A percentile compares a stretch with the other conserved stretches of the same genome.
Conservation (phyloP, 768 basidiomycete genomes). For the Boletus edulis region DNA sequence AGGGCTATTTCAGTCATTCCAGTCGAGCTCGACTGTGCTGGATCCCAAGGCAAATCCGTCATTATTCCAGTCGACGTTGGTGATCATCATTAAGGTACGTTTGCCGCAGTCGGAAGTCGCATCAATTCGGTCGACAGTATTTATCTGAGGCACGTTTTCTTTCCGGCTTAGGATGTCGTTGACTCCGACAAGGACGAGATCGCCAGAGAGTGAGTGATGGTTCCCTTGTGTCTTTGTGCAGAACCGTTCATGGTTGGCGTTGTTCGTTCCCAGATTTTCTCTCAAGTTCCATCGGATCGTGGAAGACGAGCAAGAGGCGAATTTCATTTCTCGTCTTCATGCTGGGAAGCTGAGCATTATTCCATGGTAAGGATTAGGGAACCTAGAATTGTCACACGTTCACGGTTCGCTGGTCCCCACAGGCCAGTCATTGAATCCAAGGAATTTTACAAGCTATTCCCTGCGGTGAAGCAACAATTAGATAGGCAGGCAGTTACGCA, state of each 20-base stretch:
- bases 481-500: conserved; percentile 51
- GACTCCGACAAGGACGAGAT: conserved; percentile 62
- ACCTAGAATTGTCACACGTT: not conserved
- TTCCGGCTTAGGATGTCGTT: conserved; percentile 52
- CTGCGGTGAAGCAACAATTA: conserved; percentile 42
- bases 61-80: conserved; percentile 56
- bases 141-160: not conserved
- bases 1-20: conserved; percentile 61
- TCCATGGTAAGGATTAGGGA: conserved; percentile 42
- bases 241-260: not conserved
- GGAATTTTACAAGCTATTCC: conserved; percentile 59
- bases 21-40: conserved; percentile 54
- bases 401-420: not conserved
- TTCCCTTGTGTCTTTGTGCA: not conserved
- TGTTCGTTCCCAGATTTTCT: conserved; percentile 39
- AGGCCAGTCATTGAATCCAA: conserved; percentile 60
- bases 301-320: conserved; percentile 55
- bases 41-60: conserved; percentile 58
- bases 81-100: conserved; percentile 60
- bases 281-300: conserved; percentile 63
- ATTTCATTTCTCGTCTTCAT: conserved; percentile 62
- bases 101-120: not conserved
- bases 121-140: not conserved
- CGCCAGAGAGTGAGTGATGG: conserved; percentile 46
- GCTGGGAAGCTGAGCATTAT: conserved; percentile 53